Evolutionary conservation across 1,284 basidiomycete species (phyloP), one percentile per base, ranked within the genome.

Genomic region (Coniferiporia sulphurascens): DNA sequence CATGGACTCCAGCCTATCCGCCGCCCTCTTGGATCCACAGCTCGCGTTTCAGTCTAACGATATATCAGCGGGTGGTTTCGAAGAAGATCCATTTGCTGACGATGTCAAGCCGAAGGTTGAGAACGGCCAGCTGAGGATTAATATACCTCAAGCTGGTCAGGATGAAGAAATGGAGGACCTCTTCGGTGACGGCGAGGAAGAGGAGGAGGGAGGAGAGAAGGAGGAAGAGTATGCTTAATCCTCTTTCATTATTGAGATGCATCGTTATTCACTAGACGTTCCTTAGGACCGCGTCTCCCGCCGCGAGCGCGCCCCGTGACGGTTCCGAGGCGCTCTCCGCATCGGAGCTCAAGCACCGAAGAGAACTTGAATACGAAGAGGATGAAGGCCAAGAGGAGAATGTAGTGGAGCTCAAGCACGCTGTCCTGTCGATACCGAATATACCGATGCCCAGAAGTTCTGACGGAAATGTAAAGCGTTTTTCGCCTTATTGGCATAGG

Each of bases 301-400:
- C 49, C 35, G 69, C 71, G 15, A 70, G 69, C 17, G 66, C 48
- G 6, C 63, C 71, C 32, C 82, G 80, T 21, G 76, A 76, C 58
- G 85, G 79, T 52, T 84, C 81, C 5, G 88, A 90, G 59, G 81
- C 81, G 35, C 70, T 90, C n/a, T 80, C 87, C 9, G 82, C 85
- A 15, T 77, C 83, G 9, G 88, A 93, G 70, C 78, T 85, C 58
- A 82, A 84, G 63, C 80, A 79, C 48, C 78, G 90, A 62, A 81
- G 81, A 63, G 83, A 81, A 1, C 72, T 93, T 65, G 91, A 94
- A 72, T 94, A 94, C 68, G 84, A 80, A 65, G 91, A 94, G 71
- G 87, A 89, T 38, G 89, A 91, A 13, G 79, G 81, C 59, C 80
- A 83, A 1, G 76, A 73, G 22, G 81, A 83, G 58, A 76, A 80